phyloP scores from a whole-genome alignment of 371 early-diverging fungal species.

The Mucor lusitanicus region DNA sequence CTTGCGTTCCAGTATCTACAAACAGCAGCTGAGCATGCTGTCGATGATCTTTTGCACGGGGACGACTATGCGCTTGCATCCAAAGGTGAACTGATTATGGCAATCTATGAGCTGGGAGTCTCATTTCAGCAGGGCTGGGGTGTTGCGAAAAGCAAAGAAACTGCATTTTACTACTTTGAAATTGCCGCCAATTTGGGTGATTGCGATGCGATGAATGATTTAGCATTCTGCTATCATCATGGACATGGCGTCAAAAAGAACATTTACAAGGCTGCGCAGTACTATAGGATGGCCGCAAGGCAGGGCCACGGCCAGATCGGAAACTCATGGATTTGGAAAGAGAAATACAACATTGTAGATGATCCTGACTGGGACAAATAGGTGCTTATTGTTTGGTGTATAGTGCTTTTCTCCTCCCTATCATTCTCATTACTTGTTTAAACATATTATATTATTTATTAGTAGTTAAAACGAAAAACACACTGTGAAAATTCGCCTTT shows the following conservation, averaged over 20 bases:
- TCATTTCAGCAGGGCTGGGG: slow-evolving; percentile 92
- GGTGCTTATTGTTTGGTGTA: background rate
- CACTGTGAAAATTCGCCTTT: no score
- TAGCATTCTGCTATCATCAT: slow-evolving; percentile 74
- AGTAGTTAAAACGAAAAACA: no score
- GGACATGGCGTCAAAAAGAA: slow-evolving; percentile 83
- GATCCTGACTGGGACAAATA: background rate
- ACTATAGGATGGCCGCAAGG: slow-evolving; percentile 80
- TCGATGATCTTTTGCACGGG: slow-evolving; percentile 50
- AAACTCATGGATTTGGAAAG: slow-evolving; percentile 76
- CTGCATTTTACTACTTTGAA: slow-evolving; percentile 87
- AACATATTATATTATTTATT: background rate
- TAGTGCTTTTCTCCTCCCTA: background rate
- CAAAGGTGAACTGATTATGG: slow-evolving; percentile 73
- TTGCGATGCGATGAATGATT: slow-evolving; percentile 78
- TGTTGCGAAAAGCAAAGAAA: slow-evolving; percentile 73
- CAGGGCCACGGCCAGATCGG: slow-evolving; percentile 81
- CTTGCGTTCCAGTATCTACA: slow-evolving; percentile 74
- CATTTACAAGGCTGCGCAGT: slow-evolving; percentile 77
- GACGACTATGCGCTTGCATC: slow-evolving; percentile 28
- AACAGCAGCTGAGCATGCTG: slow-evolving; percentile 74
- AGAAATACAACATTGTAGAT: slow-evolving; percentile 35
- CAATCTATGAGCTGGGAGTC: slow-evolving; percentile 83
- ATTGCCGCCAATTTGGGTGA: slow-evolving; percentile 88
- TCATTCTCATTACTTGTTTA: background rate